phyloP scores from a whole-genome alignment of 129 eudicot genomes.

The Chrysanthemum lavandulifolium region DNA sequence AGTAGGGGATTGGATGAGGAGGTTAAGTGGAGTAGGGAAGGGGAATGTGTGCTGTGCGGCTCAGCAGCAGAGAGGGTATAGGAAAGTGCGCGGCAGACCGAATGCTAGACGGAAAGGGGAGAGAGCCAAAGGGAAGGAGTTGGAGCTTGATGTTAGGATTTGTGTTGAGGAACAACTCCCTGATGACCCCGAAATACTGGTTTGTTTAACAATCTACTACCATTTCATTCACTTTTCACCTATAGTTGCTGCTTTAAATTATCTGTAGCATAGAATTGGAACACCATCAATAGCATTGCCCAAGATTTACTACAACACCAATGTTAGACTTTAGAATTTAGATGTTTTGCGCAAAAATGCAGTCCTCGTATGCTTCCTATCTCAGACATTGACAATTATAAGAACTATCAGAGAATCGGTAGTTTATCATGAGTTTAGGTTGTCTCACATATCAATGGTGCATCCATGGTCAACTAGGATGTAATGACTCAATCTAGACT shows the following conservation, averaged over 20 bases:
- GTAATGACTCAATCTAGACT: slow-evolving; percentile 1
- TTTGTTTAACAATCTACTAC: slow-evolving; percentile 1
- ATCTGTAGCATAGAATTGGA: too few relatives aligned
- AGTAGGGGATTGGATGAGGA: slow-evolving; percentile 39
- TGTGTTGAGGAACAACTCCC: slow-evolving; percentile 79
- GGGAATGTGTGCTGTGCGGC: slow-evolving; percentile 40
- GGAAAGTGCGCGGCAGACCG: slow-evolving; percentile 54
- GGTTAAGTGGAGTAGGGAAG: slow-evolving; percentile 38
- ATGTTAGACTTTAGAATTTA: too few relatives aligned
- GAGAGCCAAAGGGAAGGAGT: slow-evolving; percentile 45
- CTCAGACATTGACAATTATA: not conserved
- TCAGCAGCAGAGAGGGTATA: slow-evolving; percentile 58
- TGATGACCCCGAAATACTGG: slow-evolving; percentile 85
- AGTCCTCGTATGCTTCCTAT: not conserved
- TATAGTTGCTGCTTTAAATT: too few relatives aligned
- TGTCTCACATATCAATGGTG: too few relatives aligned
- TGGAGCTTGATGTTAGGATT: slow-evolving; percentile 76
- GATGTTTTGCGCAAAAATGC: too few relatives aligned
- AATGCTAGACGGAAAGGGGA: slow-evolving; percentile 36
- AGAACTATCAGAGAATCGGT: not conserved
- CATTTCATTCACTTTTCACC: too few relatives aligned
- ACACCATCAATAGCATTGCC: too few relatives aligned
- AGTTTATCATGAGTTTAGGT: too few relatives aligned
- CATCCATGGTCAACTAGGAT: not conserved
- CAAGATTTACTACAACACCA: too few relatives aligned